Evolutionary conservation across 1,284 basidiomycete species (phyloP), one percentile per base, ranked within the genome.

Genomic region (Cutaneotrichosporon sp.): DNA sequence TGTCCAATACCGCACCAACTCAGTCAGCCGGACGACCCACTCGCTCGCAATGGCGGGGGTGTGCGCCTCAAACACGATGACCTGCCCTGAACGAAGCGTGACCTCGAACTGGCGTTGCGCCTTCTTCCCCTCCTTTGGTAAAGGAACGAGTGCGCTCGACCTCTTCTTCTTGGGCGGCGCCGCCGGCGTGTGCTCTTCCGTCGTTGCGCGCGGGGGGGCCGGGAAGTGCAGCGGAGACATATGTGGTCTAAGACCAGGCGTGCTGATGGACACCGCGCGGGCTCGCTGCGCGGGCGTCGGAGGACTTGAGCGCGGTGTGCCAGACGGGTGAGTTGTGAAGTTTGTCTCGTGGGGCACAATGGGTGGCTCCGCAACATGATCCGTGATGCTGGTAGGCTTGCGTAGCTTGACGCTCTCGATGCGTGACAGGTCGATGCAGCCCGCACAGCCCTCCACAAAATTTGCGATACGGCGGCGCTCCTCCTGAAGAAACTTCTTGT

Each of bases 341-440:
- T 32, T 31, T 5, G 42, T 12, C 27, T 31, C 42, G 12, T 10
- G 8, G 6, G n/a, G 27, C 9, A 12, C 29, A 6, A 31, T 16
- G 2, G 29, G 29, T 9, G 29, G 26, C 16, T 22, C n/a, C 4
- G 24, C 29, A 9, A 44, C 19, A 11, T 19, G 19, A 6, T 19
- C 29, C 5, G 29, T 44, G 19, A 31, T n/a, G 7, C 32, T 34
- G 8, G 17, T 19, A 11, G 49, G 31, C 10, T 39, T 17, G 6
- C 24, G 19, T n/a, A 67, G 46, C n/a, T 53, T 33, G 32, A 73
- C 56, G 5, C 27, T 45, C 4, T 47, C 58, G 20, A 75, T 62
- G 44, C 60, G 64, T 3, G 71, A 55, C n/a, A 75, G 48, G 52
- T 74, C 70, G 48, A 75, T 52, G 29, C 61, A 65, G 0, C 71